These are phyloP conservation scores for Boeremia lycopersici DNA, from an alignment of 2,329 filamentous ascomycete genomes.

Conservation along the genomic window DNA sequence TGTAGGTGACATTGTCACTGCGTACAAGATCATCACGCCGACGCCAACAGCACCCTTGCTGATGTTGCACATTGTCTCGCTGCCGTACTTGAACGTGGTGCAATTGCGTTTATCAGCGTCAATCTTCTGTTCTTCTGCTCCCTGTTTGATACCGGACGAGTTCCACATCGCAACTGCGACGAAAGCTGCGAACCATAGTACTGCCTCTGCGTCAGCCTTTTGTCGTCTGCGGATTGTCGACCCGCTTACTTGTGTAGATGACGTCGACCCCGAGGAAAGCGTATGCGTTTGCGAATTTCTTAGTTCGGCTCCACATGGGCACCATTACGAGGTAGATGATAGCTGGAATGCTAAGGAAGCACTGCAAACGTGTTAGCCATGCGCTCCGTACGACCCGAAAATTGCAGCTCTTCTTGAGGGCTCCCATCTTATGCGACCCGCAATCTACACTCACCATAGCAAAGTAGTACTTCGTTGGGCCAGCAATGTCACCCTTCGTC, in stretches of 20 bases:
- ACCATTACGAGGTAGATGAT: conserved; percentile 66
- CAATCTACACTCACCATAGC: conserved; percentile 55
- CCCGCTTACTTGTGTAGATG: conserved; percentile 46
- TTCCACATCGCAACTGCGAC: conserved; percentile 63
- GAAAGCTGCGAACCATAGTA: conserved; percentile 67
- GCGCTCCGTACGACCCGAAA: neutral
- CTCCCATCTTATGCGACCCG: neutral
- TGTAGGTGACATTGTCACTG: conserved; percentile 3
- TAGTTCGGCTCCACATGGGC: conserved; percentile 65
- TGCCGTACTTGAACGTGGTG: conserved; percentile 62
- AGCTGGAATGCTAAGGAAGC: conserved; percentile 64
- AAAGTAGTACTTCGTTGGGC: conserved; percentile 63
- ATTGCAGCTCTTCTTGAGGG: neutral
- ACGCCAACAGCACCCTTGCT: conserved; percentile 62
- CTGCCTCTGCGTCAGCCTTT: conserved; percentile 6
- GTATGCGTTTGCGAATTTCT: conserved; percentile 64
- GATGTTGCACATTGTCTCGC: conserved; percentile 61
- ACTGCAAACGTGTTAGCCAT: conserved; percentile 50
- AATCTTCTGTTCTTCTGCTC: conserved; percentile 51
- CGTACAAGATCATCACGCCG: conserved; percentile 63
- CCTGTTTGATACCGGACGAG: conserved; percentile 58
- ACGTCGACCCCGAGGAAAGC: conserved; percentile 63
- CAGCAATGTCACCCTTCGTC: conserved; percentile 61
- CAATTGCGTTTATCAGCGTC: conserved; percentile 55
- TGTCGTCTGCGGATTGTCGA: no score